Percentiles rank a stretch among this genome's conserved stretches.
These are phyloP conservation scores for Panaeolus papilionaceus DNA, from an alignment of 768 basidiomycete species.

Conservation along the genomic window DNA sequence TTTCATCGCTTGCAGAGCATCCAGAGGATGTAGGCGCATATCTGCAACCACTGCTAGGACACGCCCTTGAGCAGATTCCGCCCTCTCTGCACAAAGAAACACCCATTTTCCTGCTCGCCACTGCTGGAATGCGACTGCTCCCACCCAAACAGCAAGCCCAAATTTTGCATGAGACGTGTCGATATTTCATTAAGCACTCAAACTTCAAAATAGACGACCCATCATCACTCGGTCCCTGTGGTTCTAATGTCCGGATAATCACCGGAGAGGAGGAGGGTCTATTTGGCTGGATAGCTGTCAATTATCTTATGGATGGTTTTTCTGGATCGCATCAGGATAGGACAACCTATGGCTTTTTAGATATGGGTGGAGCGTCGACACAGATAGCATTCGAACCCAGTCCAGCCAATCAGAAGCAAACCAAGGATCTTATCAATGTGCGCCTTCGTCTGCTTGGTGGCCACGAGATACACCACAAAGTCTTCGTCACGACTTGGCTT, in stretches of 20 bases:
- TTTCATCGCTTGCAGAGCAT: slow-evolving; percentile 80
- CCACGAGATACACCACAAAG: slow-evolving; percentile 85
- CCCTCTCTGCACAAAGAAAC: slow-evolving; percentile 86
- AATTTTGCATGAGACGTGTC: slow-evolving; percentile 80
- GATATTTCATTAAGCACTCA: slow-evolving; percentile 76
- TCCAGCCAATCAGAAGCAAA: slow-evolving; percentile 55
- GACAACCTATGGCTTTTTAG: slow-evolving; percentile 96
- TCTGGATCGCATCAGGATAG: slow-evolving; percentile 55
- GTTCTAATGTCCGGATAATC: slow-evolving; percentile 92
- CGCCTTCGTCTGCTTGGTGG: slow-evolving; percentile 83
- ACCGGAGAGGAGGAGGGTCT: slow-evolving; percentile 98
- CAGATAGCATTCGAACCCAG: slow-evolving; percentile 98
- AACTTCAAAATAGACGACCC: slow-evolving; percentile 76
- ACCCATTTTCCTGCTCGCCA: slow-evolving; percentile 93
- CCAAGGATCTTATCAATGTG: slow-evolving; percentile 79
- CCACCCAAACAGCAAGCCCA: slow-evolving; percentile 68
- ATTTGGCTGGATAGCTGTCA: slow-evolving; percentile 99
- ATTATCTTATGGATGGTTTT: slow-evolving; percentile 99
- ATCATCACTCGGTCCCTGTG: slow-evolving; percentile 80
- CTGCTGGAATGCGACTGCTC: slow-evolving; percentile 96
- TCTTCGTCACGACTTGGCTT: slow-evolving; percentile 98
- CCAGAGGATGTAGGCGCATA: slow-evolving; percentile 77
- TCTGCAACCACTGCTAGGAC: slow-evolving; percentile 81
- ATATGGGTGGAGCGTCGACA: slow-evolving; percentile 99
- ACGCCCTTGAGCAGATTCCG: slow-evolving; percentile 84